These are phyloP conservation scores for Tolypocladium inflatum DNA, from an alignment of 2,329 filamentous ascomycete species.

Conservation along the genomic window DNA sequence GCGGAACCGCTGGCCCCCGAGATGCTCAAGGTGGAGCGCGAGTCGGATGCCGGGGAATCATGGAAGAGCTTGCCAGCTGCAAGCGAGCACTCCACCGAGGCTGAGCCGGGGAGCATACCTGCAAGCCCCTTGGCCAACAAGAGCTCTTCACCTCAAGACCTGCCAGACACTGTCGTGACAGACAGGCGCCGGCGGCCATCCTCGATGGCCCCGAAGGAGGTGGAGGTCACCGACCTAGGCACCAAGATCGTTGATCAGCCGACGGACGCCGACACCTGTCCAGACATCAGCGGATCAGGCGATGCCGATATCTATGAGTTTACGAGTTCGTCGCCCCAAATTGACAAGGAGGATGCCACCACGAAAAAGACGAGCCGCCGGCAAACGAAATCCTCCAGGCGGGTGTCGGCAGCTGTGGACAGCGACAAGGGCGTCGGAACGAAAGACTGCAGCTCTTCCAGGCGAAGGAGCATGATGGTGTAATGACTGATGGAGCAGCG, in stretches of 20 bases:
- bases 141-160: conserved; percentile 14
- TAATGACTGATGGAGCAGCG: conserved; percentile 32
- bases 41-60: conserved; percentile 17
- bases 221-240: conserved; percentile 4
- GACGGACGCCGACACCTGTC: conserved; percentile 8
- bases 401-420: conserved; percentile 28
- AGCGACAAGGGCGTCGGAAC: conserved; percentile 22
- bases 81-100: conserved; percentile 1
- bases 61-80: conserved; percentile 18
- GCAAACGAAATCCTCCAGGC: conserved; percentile 22
- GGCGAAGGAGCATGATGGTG: conserved; percentile 52
- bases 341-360: conserved; percentile 17
- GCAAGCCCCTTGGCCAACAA: conserved; percentile 35
- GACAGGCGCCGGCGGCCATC: conserved; percentile 33
- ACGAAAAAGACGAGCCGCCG: conserved; percentile 18
- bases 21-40: conserved; percentile 20
- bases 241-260: not conserved
- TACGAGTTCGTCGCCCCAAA: conserved; percentile 33
- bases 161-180: conserved; percentile 23
- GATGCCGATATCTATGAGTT: conserved; percentile 47
- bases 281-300: conserved; percentile 12
- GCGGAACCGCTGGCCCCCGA: conserved; percentile 16
- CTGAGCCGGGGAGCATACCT: conserved; percentile 13
- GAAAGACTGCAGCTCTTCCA: conserved; percentile 23
- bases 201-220: conserved; percentile 10